Conservation (phyloP, 352 stramenopile species). For the Phytophthora rubi region DNA sequence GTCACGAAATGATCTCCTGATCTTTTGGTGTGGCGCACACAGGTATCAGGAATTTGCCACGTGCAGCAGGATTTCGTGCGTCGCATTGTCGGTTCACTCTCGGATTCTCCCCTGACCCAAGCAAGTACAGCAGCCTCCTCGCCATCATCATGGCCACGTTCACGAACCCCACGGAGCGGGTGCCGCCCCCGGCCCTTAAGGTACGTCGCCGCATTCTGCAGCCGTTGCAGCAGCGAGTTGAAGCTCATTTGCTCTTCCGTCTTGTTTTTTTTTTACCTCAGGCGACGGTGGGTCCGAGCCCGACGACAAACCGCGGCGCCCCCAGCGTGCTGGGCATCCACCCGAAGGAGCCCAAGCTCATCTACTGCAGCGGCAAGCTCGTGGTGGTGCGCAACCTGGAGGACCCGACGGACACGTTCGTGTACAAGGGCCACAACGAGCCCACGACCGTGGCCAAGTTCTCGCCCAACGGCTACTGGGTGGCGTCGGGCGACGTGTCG, state of each 20-base stretch:
- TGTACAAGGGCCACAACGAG: slow-evolving; percentile 96
- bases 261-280: background rate
- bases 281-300: slow-evolving; percentile 40
- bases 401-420: slow-evolving; percentile 87
- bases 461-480: slow-evolving; percentile 95
- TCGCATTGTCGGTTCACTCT: slow-evolving; percentile 16
- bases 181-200: slow-evolving; percentile 46
- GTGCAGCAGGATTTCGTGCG: background rate
- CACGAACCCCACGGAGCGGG: slow-evolving; percentile 65
- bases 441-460: slow-evolving; percentile 94
- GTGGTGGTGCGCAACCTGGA: slow-evolving; percentile 91
- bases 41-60: background rate
- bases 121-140: slow-evolving; percentile 24
- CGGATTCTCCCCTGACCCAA: slow-evolving; percentile 14
- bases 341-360: slow-evolving; percentile 89
- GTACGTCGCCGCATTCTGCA: background rate
- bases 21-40: slow-evolving; percentile 4
- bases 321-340: slow-evolving; percentile 77
- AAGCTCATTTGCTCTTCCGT: background rate
- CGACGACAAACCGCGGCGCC: slow-evolving; percentile 43
- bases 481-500: slow-evolving; percentile 90
- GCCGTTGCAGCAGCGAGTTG: background rate
- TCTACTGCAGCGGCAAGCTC: slow-evolving; percentile 93
- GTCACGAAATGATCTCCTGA: no score
- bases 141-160: slow-evolving; percentile 28